Percentiles rank a stretch among this genome's conserved stretches.
Conservation (phyloP, 768 basidiomycete genomes). For the Suillus sp. region DNA sequence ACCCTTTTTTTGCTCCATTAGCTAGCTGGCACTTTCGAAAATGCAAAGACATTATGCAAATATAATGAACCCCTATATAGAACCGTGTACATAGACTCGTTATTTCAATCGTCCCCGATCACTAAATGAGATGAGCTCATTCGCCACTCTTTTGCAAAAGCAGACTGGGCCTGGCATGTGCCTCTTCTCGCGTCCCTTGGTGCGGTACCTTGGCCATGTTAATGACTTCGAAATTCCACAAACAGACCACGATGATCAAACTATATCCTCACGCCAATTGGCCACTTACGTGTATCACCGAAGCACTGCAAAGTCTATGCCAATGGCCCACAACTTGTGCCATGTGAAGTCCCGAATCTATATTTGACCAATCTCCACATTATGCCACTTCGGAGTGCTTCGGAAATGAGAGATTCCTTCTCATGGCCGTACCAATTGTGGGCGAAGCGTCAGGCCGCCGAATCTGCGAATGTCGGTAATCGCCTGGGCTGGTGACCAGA, state of each 20-base stretch:
- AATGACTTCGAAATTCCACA: not conserved
- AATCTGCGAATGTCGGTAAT: not conserved
- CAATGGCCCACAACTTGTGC: not conserved
- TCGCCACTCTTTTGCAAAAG: not conserved
- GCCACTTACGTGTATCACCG: constrained; percentile 1
- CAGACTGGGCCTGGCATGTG: no score
- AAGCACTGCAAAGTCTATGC: constrained; percentile 1
- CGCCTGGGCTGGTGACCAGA: not conserved
- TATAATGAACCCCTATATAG: not conserved
- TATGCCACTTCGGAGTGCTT: not conserved
- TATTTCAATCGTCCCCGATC: not conserved
- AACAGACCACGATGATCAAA: not conserved
- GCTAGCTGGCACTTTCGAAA: not conserved
- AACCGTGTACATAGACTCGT: not conserved
- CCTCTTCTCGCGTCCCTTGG: not conserved
- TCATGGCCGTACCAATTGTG: not conserved
- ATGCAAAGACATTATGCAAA: not conserved
- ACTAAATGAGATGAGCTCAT: not conserved
- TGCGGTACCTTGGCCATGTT: not conserved
- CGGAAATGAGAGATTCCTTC: not conserved
- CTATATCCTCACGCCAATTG: not conserved
- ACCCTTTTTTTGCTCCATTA: not conserved
- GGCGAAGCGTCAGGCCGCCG: not conserved
- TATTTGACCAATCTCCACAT: not conserved
- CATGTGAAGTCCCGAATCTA: not conserved